Conservation (phyloP, 2,329 filamentous ascomycete genomes). For the Helicocarpus griseus region DNA sequence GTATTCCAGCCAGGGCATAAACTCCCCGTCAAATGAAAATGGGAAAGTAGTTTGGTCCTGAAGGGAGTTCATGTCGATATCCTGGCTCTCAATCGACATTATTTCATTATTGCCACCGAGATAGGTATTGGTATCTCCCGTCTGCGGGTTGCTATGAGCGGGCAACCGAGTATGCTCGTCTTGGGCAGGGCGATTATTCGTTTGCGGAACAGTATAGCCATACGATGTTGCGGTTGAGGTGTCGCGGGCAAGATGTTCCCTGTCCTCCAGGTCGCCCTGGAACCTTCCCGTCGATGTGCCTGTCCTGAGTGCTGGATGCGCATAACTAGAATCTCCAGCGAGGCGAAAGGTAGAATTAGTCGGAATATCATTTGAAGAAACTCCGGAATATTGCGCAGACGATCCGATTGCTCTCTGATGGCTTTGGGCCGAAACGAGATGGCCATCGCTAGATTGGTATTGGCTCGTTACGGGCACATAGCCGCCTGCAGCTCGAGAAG, state of each 20-base stretch:
- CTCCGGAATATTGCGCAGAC: neutral
- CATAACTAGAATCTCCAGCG: neutral
- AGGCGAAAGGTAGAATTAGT: neutral
- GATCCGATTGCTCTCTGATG: neutral
- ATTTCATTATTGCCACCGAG: slow-evolving; percentile 37
- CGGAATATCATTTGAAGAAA: neutral
- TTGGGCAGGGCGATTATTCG: neutral
- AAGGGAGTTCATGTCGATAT: slow-evolving; percentile 63
- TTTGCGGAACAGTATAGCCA: neutral
- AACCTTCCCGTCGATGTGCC: neutral
- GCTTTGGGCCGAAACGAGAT: neutral
- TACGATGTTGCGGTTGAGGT: neutral
- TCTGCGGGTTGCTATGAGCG: neutral
- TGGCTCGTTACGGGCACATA: neutral
- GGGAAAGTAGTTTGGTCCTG: slow-evolving; percentile 31
- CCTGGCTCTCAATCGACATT: slow-evolving; percentile 67
- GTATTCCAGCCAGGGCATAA: slow-evolving; percentile 68
- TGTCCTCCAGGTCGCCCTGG: neutral
- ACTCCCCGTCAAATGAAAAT: slow-evolving; percentile 43
- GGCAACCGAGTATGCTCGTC: neutral
- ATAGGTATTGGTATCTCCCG: neutral
- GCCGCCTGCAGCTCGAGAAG: neutral
- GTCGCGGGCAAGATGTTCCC: neutral
- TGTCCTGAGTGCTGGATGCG: neutral
- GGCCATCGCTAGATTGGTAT: neutral